A percentile compares a stretch with the other conserved stretches of the same genome.
phyloP scores from a whole-genome alignment of 768 basidiomycete genomes.

The Tulasnella sp. region DNA sequence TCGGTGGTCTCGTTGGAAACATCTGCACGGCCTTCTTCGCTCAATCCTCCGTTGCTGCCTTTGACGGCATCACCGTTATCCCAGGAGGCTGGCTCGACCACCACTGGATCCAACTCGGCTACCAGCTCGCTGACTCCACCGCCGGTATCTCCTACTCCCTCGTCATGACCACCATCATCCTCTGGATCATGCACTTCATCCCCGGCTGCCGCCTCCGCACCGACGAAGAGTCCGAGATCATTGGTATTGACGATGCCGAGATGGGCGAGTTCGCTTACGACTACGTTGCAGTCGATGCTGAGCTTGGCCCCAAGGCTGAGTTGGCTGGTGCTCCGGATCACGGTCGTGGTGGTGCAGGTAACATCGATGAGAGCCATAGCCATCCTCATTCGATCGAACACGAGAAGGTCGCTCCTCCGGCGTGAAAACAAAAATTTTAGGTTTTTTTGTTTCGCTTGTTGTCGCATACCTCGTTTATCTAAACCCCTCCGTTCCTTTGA shows the following conservation, averaged over 20 bases:
- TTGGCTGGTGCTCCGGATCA: conserved; percentile 6
- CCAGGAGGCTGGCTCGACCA: conserved; percentile 84
- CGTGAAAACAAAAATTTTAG: not conserved
- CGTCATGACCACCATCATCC: conserved; percentile 70
- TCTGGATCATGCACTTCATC: conserved; percentile 82
- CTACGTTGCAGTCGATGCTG: conserved; percentile 66
- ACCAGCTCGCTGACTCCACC: conserved; percentile 70
- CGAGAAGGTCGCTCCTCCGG: conserved; percentile 6
- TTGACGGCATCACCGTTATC: conserved; percentile 56
- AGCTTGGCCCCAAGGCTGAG: conserved; percentile 32
- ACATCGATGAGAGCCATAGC: conserved; percentile 7
- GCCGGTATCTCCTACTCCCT: conserved; percentile 64
- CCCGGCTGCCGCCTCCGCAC: conserved; percentile 68
- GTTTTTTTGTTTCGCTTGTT: not conserved
- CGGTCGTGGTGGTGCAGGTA: conserved; percentile 13
- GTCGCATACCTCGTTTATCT: not conserved
- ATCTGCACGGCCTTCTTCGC: conserved; percentile 80
- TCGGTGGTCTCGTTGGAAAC: conserved; percentile 76
- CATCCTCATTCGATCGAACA: conserved; percentile 13
- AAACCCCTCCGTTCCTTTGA: not conserved
- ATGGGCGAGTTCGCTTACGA: conserved; percentile 88
- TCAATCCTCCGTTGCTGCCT: conserved; percentile 65
- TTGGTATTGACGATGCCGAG: conserved; percentile 85
- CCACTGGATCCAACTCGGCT: conserved; percentile 71
- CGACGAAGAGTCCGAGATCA: conserved; percentile 38